phyloP scores from a whole-genome alignment of 352 stramenopile genomes.

The Globisporangium solare region DNA sequence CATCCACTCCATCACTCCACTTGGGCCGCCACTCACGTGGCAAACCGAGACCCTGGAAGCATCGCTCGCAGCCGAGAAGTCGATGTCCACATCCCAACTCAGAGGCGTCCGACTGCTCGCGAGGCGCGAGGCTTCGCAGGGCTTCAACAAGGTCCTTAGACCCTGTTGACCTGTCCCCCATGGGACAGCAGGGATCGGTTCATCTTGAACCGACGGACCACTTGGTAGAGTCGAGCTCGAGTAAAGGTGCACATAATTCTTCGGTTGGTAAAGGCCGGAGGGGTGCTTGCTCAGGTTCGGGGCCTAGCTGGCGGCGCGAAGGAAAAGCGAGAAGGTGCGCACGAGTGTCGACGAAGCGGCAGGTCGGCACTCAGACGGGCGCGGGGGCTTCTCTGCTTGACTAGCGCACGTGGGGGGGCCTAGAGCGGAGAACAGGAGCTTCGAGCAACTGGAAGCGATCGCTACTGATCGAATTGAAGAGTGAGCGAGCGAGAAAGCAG shows the following conservation, averaged over 20 bases:
- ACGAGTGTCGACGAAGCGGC: constrained; percentile 6
- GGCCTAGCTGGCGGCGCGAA: constrained; percentile 22
- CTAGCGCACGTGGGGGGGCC: constrained; percentile 7
- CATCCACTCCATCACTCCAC: constrained; percentile 13
- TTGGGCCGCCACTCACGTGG: constrained; percentile 7
- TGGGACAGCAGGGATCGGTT: constrained; percentile 13
- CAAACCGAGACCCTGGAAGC: constrained; percentile 5
- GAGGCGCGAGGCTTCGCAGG: constrained; percentile 12
- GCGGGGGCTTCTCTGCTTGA: constrained; percentile 16
- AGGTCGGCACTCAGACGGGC: constrained; percentile 7
- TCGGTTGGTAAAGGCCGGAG: constrained; percentile 34
- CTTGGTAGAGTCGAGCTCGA: constrained; percentile 15
- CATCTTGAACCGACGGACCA: constrained; percentile 11
- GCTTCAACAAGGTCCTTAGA: constrained; percentile 25
- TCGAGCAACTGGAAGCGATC: constrained; percentile 4
- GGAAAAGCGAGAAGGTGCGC: constrained; percentile 36
- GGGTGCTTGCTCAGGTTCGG: constrained; percentile 30
- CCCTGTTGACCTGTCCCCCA: constrained; percentile 16
- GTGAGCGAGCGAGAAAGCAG: too few species aligned
- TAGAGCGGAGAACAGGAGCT: constrained; percentile 3
- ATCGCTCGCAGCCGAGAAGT: constrained; percentile 2
- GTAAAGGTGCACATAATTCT: constrained; percentile 29
- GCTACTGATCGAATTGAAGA: constrained; percentile 3
- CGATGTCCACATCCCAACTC: constrained; percentile 4
- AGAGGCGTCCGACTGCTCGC: constrained; percentile 6